phyloP scores from a whole-genome alignment of 2,329 filamentous ascomycete species.

The Metarhizium sp. region DNA sequence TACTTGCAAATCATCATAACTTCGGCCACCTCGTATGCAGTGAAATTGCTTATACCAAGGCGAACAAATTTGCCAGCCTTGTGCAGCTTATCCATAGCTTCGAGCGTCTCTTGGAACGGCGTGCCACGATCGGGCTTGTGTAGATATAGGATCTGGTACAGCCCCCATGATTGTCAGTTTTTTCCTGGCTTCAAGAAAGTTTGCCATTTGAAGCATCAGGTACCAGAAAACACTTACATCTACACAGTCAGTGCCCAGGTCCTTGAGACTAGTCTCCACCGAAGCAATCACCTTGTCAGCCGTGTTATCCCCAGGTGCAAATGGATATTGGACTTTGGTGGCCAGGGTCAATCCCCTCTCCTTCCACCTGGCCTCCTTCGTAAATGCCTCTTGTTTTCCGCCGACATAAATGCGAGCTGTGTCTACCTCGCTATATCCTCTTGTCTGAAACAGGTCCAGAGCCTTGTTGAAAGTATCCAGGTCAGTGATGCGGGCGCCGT shows the following conservation, averaged over 20 bases:
- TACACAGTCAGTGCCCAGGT: constrained; percentile 62
- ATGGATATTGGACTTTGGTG: constrained; percentile 65
- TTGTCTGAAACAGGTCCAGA: constrained; percentile 66
- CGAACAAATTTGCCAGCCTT: constrained; percentile 77
- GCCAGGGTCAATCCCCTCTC: constrained; percentile 68
- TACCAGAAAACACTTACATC: constrained; percentile 39
- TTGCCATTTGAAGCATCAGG: not conserved
- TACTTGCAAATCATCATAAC: constrained; percentile 70
- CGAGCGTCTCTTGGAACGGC: constrained; percentile 72
- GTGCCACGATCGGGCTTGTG: constrained; percentile 46
- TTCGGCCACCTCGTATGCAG: constrained; percentile 81
- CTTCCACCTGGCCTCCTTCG: constrained; percentile 65
- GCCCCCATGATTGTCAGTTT: not conserved
- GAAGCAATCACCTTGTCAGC: constrained; percentile 54
- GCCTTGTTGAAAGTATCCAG: constrained; percentile 57
- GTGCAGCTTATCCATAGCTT: constrained; percentile 70
- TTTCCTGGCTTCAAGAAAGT: not conserved
- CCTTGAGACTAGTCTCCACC: constrained; percentile 58
- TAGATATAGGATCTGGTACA: constrained; percentile 26
- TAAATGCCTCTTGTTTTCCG: constrained; percentile 70
- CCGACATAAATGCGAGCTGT: constrained; percentile 69
- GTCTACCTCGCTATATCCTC: constrained; percentile 77
- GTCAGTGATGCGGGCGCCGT: constrained; percentile 63
- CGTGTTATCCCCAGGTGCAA: constrained; percentile 19
- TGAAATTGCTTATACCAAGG: constrained; percentile 75